Evolutionary conservation across 2,329 filamentous ascomycete species (phyloP), one percentile per base, ranked within the genome.

Genomic region (Microdochium nivale): DNA sequence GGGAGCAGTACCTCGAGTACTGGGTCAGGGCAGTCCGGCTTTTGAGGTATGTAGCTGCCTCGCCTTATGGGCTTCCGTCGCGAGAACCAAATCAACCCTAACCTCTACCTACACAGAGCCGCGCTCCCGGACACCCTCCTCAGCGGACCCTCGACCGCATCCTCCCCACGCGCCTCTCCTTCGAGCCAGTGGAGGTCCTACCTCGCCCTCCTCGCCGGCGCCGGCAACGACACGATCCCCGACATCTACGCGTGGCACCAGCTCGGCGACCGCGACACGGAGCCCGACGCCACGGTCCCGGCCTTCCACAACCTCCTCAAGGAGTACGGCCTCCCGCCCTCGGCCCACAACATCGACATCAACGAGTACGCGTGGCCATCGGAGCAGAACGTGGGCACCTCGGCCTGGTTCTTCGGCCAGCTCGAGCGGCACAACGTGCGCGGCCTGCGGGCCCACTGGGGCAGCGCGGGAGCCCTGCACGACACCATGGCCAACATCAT

Each of bases 1-100:
- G 66, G 55, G 25, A 62, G 13, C 73, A 76, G 52, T 76, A 63
- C 49, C 52, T 75, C 10, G 58, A 72, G 44, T 59, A 72, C 43
- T 75, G 68, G 59, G 61, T 19, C 14, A 21, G 40, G 40, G 40
- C 40, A 3, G 40, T 44, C 3, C n/a, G 40, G 16, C 19, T 44
- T 13, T 23, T 44, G 16, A 44, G 40, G 40, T 44, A 21, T 19
- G 40, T 44, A 4, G n/a, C n/a, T n/a, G n/a, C n/a, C 13, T 44
- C n/a, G 9, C 19, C 3, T 23, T 11, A 44, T 24, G 8, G 16
- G 4, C 10, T 11, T 21, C 11, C 27, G 5, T 30, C 11, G n/a
- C n/a, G n/a, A n/a, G n/a, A n/a, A n/a, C n/a, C n/a, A 40, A 16
- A 40, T 10, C 40, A 8, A 40, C 14, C 35, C 8, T 21, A 5